These are phyloP conservation scores for Erysimum cheiranthoides DNA, from an alignment of 345 rosid genomes.

Conservation along the genomic window DNA sequence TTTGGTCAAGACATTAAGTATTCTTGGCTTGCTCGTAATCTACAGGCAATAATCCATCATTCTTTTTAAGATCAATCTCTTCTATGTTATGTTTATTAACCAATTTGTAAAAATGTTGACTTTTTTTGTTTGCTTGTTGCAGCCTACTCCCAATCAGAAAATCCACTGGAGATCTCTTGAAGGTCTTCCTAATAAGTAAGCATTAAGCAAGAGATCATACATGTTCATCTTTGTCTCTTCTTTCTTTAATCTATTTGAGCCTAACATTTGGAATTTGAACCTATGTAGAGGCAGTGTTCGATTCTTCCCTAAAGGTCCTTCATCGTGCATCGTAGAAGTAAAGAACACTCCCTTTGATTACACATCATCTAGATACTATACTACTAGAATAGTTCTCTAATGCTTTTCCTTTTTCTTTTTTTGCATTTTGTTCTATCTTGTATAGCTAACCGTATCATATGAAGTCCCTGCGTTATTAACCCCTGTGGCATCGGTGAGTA, in stretches of 20 bases:
- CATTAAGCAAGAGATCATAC: background rate
- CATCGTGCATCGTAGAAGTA: constrained; percentile 82
- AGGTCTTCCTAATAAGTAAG: constrained; percentile 88
- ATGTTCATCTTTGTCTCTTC: background rate
- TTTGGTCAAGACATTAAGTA: constrained; percentile 79
- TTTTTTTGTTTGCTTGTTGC: constrained; percentile 35
- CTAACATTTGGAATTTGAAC: constrained; percentile 23
- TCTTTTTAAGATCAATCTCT: background rate
- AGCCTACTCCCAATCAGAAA: constrained; percentile 90
- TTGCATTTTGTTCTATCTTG: constrained; percentile 17
- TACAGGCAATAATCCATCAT: constrained; percentile 60
- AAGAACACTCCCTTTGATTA: constrained; percentile 37
- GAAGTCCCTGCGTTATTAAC: constrained; percentile 81
- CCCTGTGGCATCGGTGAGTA: constrained; percentile 89
- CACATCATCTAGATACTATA: background rate
- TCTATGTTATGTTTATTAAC: background rate
- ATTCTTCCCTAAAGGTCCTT: constrained; percentile 79
- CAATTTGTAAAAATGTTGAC: too few relatives aligned
- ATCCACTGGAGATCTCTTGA: constrained; percentile 96
- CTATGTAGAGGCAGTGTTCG: constrained; percentile 79
- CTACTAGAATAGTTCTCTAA: background rate
- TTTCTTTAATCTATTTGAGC: background rate
- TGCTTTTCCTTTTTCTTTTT: background rate
- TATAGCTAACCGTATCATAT: constrained; percentile 89
- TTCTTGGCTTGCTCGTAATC: constrained; percentile 96